These are phyloP conservation scores for Teunomyces stri DNA, from an alignment of 805 yeast species.

Conservation along the genomic window DNA sequence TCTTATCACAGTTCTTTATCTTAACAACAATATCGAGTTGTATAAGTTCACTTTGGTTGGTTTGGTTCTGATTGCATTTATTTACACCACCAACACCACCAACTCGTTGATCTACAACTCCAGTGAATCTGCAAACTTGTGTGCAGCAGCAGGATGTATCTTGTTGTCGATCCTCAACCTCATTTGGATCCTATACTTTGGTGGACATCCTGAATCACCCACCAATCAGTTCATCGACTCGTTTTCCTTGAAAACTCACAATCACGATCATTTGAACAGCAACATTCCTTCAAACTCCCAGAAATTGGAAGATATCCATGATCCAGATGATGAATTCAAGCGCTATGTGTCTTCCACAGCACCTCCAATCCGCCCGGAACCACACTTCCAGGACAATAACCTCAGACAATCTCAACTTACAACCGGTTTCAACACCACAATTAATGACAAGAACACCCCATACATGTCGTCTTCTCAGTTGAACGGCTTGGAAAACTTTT, in stretches of 20 bases:
- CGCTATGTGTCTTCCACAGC: conserved; percentile 10
- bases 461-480: conserved; percentile 55
- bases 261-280: conserved; percentile 34
- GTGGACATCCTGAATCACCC: conserved; percentile 88
- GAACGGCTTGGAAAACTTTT: conserved; percentile 59
- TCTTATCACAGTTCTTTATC: conserved; percentile 50
- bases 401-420: conserved; percentile 36
- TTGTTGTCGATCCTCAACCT: conserved; percentile 77
- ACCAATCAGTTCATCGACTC: conserved; percentile 82
- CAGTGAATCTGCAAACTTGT: conserved; percentile 61
- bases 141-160: conserved; percentile 92
- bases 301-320: conserved; percentile 9
- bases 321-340: conserved; percentile 24
- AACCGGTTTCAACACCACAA: conserved; percentile 20
- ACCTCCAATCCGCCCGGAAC: conserved; percentile 14
- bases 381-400: conserved; percentile 29
- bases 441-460: conserved; percentile 28
- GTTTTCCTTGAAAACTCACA: conserved; percentile 55
- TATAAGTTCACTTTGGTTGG: conserved; percentile 63
- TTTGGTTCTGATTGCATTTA: conserved; percentile 65
- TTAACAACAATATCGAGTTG: conserved; percentile 60
- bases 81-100: conserved; percentile 82
- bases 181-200: conserved; percentile 85
- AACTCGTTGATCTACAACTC: conserved; percentile 71
- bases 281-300: conserved; percentile 14